Evolutionary conservation across 176 grass and related monocot genomes (phyloP).

Genomic region (Avena atlantica): DNA sequence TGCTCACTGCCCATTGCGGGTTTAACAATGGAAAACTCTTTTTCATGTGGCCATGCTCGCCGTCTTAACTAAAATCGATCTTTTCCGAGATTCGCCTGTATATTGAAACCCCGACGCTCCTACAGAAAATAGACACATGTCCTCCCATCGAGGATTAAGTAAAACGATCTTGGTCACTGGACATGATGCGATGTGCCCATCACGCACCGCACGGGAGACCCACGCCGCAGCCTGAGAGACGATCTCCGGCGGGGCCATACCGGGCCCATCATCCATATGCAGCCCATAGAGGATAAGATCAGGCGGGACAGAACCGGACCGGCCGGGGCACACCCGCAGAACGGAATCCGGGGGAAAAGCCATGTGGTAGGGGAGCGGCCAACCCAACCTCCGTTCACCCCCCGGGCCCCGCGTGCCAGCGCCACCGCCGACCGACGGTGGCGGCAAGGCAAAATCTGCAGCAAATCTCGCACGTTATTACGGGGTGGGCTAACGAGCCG

Average conservation of each 20-base stretch:
- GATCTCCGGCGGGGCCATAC: background rate
- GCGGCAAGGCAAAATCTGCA: background rate
- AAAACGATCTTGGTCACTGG: background rate
- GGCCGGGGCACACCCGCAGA: background rate
- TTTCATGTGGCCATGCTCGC: background rate
- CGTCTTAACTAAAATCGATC: background rate
- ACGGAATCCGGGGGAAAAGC: slow-evolving; percentile 8
- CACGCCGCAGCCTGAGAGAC: background rate
- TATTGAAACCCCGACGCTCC: background rate
- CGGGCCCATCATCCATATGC: slow-evolving; percentile 8
- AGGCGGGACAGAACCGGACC: background rate
- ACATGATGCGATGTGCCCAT: background rate
- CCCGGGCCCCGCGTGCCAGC: no score
- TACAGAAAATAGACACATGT: slow-evolving; percentile 4
- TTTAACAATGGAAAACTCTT: background rate
- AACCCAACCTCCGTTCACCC: background rate
- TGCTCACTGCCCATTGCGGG: background rate
- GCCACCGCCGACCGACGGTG: background rate
- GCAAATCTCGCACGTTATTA: slow-evolving; percentile 23
- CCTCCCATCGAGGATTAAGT: background rate
- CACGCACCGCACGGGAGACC: background rate
- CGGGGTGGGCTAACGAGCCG: background rate
- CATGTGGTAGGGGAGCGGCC: background rate
- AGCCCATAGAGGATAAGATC: slow-evolving; percentile 47
- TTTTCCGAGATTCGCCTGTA: background rate